Base-by-base conservation (phyloP, 805 yeast genomes). In the Candida sithepensis region DNA sequence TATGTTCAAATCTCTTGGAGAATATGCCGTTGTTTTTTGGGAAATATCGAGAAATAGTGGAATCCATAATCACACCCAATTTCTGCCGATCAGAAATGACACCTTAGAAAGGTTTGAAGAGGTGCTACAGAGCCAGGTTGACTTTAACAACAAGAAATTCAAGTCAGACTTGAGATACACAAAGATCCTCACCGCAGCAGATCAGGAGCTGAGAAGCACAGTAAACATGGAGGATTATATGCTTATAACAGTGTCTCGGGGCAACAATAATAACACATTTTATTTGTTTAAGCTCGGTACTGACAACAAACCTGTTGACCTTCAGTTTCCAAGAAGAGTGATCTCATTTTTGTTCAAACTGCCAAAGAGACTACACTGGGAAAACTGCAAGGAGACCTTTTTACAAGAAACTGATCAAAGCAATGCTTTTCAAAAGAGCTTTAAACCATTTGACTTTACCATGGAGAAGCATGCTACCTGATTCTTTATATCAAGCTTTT, bases 251-350 rank as follows among this genome's bases (percentile, higher is more conserved):
- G 33, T 58, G 14, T 52, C 54, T 13, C 49, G 42, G 22, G 46
- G 49, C 5, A 43, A 46, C 3, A 33, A 45, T 4, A 50, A 48
- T 1, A 30, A 63, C 14, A 51, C 66, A 2, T 58, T 55, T 34
- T 62, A 59, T 26, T 46, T 70, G 49, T 57, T 57, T 61, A 50
- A 52, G 61, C 68, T 63, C 58, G 60, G 44, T 2, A 45, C 46
- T 3, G 61, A 57, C 6, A 60, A 58, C 13, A 50, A 39, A 28
- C 58, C 59, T 16, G 53, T 89, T 8, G 97, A 91, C 62, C 65
- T 88, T 13, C 96, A 88, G 55, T 87, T 91, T 57, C 96, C 96
- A 1, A 72, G 97, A 61, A 75, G 89, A 57, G 90, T 86, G 1
- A 57, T 88, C 24, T 91, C 96, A 0, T 72, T 73, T 51, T 65